A percentile compares a stretch with the other conserved stretches of the same genome.
Conservation (phyloP, 148 eudicot species). For the Chenopodium berlandieri region DNA sequence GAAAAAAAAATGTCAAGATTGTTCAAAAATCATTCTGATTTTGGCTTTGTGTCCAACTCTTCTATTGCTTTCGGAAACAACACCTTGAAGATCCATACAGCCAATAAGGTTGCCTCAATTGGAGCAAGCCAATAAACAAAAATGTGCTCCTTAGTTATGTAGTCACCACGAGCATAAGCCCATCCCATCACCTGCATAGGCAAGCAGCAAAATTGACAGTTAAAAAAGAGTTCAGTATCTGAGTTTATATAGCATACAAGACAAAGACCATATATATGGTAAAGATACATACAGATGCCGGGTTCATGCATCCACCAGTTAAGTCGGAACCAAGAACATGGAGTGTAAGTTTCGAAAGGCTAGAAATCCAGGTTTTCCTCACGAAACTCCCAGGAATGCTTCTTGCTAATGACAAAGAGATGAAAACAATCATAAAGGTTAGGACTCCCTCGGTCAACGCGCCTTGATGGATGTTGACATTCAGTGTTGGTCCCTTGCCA, state of each 20-base stretch:
- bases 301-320: slow-evolving; percentile 92
- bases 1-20: not conserved
- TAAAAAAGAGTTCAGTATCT: not conserved
- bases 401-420: slow-evolving; percentile 49
- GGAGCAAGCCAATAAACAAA: slow-evolving; percentile 99
- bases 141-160: slow-evolving; percentile 76
- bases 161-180: slow-evolving; percentile 87
- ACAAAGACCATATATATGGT: not conserved
- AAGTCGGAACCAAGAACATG: slow-evolving; percentile 80
- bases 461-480: slow-evolving; percentile 63
- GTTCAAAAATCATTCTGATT: slow-evolving; percentile 31
- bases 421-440: slow-evolving; percentile 55
- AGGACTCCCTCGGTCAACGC: slow-evolving; percentile 81
- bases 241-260: not conserved
- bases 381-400: slow-evolving; percentile 75
- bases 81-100: slow-evolving; percentile 60
- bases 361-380: slow-evolving; percentile 85
- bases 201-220: not conserved
- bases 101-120: slow-evolving; percentile 63
- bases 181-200: slow-evolving; percentile 71
- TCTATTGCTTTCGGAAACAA: slow-evolving; percentile 36
- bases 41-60: slow-evolving; percentile 35
- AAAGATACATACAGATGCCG: slow-evolving; percentile 71
- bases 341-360: slow-evolving; percentile 74
- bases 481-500: slow-evolving; percentile 66